phyloP scores from a whole-genome alignment of 2,329 filamentous ascomycete species.

The Clonostachys sp. region DNA sequence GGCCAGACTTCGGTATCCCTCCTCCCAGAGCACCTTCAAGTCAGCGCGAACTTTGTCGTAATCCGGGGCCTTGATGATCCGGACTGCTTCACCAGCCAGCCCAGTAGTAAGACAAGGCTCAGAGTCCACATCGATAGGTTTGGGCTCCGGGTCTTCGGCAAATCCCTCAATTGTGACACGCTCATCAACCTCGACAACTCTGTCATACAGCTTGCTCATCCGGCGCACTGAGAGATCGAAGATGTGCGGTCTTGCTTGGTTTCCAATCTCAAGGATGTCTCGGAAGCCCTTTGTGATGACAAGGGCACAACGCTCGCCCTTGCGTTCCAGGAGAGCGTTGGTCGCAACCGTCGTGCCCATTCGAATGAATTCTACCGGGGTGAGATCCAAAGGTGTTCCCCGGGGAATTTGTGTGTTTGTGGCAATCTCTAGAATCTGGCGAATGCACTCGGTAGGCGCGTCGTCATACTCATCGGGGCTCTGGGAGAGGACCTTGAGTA shows the following conservation, averaged over 20 bases:
- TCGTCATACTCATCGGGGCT: constrained; percentile 49
- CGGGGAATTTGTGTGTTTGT: constrained; percentile 21
- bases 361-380: constrained; percentile 40
- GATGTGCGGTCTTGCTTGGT: constrained; percentile 68
- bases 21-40: constrained; percentile 54
- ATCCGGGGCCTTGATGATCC: constrained; percentile 58
- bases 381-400: constrained; percentile 23
- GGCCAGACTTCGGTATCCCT: constrained; percentile 45
- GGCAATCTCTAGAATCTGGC: constrained; percentile 32
- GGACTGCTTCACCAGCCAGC: constrained; percentile 63
- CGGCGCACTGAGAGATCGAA: constrained; percentile 69
- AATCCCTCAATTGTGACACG: constrained; percentile 70
- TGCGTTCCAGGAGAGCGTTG: constrained; percentile 69
- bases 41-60: constrained; percentile 36
- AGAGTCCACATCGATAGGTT: constrained; percentile 26
- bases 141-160: constrained; percentile 60
- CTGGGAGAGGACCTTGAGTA: constrained; percentile 2
- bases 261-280: constrained; percentile 68
- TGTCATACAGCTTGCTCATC: constrained; percentile 64
- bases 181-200: constrained; percentile 70
- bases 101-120: constrained; percentile 58
- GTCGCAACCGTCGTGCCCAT: constrained; percentile 72
- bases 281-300: constrained; percentile 69
- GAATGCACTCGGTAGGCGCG: constrained; percentile 69
- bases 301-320: constrained; percentile 67